Evolutionary conservation across 2,329 filamentous ascomycete species (phyloP).

Genomic region (Periconia sp.): DNA sequence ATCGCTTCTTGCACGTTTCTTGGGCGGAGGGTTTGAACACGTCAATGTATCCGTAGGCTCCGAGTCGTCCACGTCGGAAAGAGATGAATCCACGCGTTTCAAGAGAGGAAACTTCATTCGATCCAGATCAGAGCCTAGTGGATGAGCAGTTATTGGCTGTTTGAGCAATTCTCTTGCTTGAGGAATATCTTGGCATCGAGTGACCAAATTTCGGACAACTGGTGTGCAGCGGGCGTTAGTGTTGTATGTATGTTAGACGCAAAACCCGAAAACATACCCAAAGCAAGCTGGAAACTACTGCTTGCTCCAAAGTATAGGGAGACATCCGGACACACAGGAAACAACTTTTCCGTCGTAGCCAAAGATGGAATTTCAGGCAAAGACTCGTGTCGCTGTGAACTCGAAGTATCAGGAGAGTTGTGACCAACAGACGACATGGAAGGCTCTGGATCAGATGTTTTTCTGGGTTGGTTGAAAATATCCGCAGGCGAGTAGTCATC

Average conservation of each 20-base stretch:
- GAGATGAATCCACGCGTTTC: background rate
- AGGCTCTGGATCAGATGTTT: background rate
- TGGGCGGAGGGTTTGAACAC: background rate
- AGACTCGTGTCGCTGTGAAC: constrained; percentile 15
- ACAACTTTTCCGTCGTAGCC: constrained; percentile 16
- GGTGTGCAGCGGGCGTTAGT: constrained; percentile 26
- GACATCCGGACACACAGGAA: constrained; percentile 19
- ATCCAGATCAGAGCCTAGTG: constrained; percentile 9
- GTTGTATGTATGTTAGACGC: constrained; percentile 23
- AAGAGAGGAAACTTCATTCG: background rate
- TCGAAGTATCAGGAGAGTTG: constrained; percentile 12
- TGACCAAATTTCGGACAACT: constrained; percentile 13
- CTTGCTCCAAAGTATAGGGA: constrained; percentile 28
- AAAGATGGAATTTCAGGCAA: constrained; percentile 13
- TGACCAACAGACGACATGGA: background rate
- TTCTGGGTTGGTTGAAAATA: constrained; percentile 19
- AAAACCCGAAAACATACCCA: constrained; percentile 4
- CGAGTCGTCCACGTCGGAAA: background rate
- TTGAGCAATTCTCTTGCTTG: constrained; percentile 8
- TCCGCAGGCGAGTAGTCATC: constrained; percentile 30
- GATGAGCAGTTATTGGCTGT: constrained; percentile 6
- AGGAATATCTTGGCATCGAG: constrained; percentile 21
- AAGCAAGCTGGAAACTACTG: background rate
- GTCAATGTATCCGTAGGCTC: background rate
- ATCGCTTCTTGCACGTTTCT: constrained; percentile 17